phyloP scores from a whole-genome alignment of 106 monocot species.

The Dendrobium huoshanense region DNA sequence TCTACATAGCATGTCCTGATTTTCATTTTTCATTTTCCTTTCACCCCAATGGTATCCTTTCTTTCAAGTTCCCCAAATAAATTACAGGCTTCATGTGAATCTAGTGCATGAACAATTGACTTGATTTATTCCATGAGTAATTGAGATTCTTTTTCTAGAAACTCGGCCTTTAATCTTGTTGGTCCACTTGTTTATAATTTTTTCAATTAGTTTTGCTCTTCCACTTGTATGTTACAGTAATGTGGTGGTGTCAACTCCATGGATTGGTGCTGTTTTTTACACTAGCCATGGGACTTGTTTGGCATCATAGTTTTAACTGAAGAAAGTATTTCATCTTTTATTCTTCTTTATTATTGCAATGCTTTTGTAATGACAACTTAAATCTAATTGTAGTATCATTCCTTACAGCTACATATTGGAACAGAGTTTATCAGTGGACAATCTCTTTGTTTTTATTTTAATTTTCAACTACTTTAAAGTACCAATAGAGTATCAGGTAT shows the following conservation, averaged over 20 bases:
- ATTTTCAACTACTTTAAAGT: constrained; percentile 95
- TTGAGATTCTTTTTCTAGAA: not conserved
- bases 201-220: not conserved
- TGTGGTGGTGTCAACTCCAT: not conserved
- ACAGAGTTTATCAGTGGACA: constrained; percentile 86
- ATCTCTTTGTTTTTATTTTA: constrained; percentile 84
- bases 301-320: not conserved
- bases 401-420: constrained; percentile 73
- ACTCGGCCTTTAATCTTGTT: not conserved
- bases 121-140: not conserved
- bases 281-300: not conserved
- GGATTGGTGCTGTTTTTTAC: not conserved
- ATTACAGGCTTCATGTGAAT: not conserved
- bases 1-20: too few species aligned
- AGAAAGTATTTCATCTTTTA: not conserved
- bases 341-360: not conserved
- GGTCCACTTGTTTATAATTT: not conserved
- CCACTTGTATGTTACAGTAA: not conserved
- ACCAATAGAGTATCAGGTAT: constrained; percentile 68
- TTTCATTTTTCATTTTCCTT: too few species aligned
- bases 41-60: not conserved
- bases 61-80: not conserved
- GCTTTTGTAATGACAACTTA: not conserved
- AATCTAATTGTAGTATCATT: not conserved
- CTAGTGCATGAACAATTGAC: not conserved